Evolutionary conservation across 208 protist species (phyloP).

Genomic region (Balamuthia mandrillaris): DNA sequence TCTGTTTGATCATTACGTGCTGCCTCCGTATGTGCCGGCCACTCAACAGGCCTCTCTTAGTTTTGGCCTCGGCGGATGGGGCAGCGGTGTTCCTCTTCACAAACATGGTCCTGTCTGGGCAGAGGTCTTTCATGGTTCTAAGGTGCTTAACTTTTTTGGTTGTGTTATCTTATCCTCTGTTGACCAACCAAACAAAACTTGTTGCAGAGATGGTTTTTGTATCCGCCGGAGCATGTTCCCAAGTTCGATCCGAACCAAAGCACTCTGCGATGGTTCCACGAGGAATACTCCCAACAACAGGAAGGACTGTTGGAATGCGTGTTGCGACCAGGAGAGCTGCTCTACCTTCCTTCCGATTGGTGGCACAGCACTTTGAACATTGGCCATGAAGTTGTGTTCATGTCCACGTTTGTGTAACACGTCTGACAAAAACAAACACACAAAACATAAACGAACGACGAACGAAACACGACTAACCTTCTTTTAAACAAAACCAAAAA

Average conservation of each 20-base stretch:
- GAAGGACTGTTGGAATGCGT: background rate
- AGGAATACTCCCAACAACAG: background rate
- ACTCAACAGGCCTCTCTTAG: background rate
- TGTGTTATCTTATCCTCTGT: background rate
- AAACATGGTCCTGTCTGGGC: background rate
- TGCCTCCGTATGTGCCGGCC: background rate
- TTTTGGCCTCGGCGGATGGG: background rate
- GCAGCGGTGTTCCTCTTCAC: background rate
- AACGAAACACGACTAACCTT: no score
- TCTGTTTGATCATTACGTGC: background rate
- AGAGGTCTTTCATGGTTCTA: background rate
- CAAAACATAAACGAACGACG: no score
- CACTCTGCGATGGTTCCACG: no score
- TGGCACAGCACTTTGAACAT: background rate
- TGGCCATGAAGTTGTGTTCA: background rate
- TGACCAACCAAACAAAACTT: no score
- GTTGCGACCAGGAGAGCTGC: background rate
- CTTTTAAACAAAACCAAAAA: no score
- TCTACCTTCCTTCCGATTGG: background rate
- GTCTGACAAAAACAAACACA: no score
- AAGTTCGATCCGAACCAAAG: background rate
- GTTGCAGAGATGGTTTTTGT: background rate
- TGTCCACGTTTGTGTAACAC: background rate
- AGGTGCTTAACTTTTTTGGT: background rate
- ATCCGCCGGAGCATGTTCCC: background rate